Evolutionary conservation across 2,329 filamentous ascomycete species (phyloP).

Genomic region (Periconia macrospinosa): DNA sequence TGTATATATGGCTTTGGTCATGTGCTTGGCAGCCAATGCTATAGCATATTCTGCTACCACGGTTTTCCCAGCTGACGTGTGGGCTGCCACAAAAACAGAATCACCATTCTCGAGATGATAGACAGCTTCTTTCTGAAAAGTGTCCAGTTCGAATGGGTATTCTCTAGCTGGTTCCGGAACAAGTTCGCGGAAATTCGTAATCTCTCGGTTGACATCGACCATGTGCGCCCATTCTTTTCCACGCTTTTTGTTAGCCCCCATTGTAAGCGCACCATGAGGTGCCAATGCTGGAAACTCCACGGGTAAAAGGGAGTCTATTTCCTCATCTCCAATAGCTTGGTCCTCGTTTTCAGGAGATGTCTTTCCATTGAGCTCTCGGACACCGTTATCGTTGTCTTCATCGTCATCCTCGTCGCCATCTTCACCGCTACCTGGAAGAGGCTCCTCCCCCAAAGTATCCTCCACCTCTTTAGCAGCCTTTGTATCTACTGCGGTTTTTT

Average conservation of each 20-base stretch:
- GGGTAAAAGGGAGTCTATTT: conserved; percentile 84
- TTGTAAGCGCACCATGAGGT: conserved; percentile 74
- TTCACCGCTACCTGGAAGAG: conserved; percentile 30
- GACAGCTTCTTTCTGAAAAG: conserved; percentile 97
- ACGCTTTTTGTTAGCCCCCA: conserved; percentile 71
- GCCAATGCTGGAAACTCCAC: conserved; percentile 92
- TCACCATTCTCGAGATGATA: conserved; percentile 97
- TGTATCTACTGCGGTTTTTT: conserved; percentile 58
- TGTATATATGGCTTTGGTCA: conserved; percentile 99
- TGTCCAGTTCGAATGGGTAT: conserved; percentile 97
- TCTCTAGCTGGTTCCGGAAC: conserved; percentile 95
- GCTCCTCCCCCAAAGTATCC: conserved; percentile 59
- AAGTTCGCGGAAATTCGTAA: conserved; percentile 89
- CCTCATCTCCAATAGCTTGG: conserved; percentile 53
- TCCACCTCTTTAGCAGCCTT: conserved; percentile 72
- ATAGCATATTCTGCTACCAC: conserved; percentile 98
- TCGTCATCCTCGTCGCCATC: conserved; percentile 28
- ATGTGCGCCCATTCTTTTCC: conserved; percentile 96
- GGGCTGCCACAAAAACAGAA: conserved; percentile 95
- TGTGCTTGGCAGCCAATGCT: conserved; percentile 92
- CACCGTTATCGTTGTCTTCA: conserved; percentile 16
- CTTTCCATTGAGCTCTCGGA: conserved; percentile 22
- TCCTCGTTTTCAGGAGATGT: conserved; percentile 49
- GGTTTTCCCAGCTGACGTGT: conserved; percentile 97
- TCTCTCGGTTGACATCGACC: conserved; percentile 91